These are phyloP conservation scores for Fusarium sp. DNA, from an alignment of 2,329 filamentous ascomycete species.

Conservation along the genomic window DNA sequence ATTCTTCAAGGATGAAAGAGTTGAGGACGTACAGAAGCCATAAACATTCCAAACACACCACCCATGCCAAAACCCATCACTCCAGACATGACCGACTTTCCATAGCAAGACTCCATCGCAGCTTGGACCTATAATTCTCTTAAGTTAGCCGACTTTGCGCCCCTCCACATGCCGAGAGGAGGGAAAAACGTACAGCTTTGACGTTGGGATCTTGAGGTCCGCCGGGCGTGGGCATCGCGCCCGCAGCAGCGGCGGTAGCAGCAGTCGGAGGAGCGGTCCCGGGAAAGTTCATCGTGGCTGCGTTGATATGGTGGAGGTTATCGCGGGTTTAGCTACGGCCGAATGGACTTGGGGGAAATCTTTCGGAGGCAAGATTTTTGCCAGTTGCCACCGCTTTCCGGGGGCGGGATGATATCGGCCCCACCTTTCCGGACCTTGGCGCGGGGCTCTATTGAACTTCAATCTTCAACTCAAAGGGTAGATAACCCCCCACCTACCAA, in stretches of 20 bases:
- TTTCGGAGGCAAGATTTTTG: conserved; percentile 54
- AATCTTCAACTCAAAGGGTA: not conserved
- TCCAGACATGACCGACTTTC: conserved; percentile 89
- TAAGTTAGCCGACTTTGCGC: conserved; percentile 5
- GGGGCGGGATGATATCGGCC: conserved; percentile 26
- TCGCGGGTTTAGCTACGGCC: conserved; percentile 33
- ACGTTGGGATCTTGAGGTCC: conserved; percentile 63
- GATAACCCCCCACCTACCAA: not conserved
- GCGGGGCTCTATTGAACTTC: not conserved
- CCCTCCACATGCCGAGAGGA: not conserved
- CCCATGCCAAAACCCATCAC: conserved; percentile 95
- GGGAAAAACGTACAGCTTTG: conserved; percentile 57
- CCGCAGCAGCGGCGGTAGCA: conserved; percentile 31
- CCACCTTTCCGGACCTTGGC: conserved; percentile 36
- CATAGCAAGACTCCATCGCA: conserved; percentile 91
- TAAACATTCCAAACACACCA: conserved; percentile 95
- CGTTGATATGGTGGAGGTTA: conserved; percentile 24
- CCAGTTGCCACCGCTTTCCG: conserved; percentile 51
- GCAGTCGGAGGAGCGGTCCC: conserved; percentile 41
- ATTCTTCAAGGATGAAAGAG: not conserved
- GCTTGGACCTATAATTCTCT: conserved; percentile 74
- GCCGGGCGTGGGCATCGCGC: conserved; percentile 40
- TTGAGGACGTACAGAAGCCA: conserved; percentile 83
- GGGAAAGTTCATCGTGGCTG: conserved; percentile 54
- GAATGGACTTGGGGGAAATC: conserved; percentile 33